Evolutionary conservation across 805 yeast species (phyloP).

Genomic region (Nadsonia fulvescens): DNA sequence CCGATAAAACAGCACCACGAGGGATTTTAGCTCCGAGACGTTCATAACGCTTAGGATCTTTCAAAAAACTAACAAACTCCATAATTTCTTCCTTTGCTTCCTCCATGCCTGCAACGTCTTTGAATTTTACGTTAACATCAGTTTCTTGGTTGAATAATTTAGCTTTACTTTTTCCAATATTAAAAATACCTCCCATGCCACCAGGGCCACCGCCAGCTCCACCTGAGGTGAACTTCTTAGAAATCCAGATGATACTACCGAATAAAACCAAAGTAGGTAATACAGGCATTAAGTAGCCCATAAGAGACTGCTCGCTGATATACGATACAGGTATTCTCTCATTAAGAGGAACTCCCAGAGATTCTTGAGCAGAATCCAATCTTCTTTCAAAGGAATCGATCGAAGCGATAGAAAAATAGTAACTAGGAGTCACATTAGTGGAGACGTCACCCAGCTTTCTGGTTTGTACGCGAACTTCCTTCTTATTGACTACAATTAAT

Average conservation of each 20-base stretch:
- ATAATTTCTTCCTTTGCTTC: conserved; percentile 89
- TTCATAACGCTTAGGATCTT: conserved; percentile 71
- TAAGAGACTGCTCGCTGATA: conserved; percentile 45
- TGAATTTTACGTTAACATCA: conserved; percentile 64
- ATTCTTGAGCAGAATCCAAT: conserved; percentile 53
- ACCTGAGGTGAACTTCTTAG: conserved; percentile 28
- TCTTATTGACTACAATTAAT: conserved; percentile 55
- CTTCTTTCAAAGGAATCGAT: conserved; percentile 74
- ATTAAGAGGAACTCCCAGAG: conserved; percentile 42
- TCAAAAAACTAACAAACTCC: conserved; percentile 85
- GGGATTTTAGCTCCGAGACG: conserved; percentile 86
- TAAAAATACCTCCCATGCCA: conserved; percentile 51
- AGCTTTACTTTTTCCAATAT: conserved; percentile 63
- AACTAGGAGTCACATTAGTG: conserved; percentile 22
- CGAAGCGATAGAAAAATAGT: conserved; percentile 74
- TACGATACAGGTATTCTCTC: conserved; percentile 68
- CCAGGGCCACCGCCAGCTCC: conserved; percentile 31
- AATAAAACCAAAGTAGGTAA: conserved; percentile 66
- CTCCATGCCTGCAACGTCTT: conserved; percentile 88
- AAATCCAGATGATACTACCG: conserved; percentile 57
- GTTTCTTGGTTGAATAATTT: conserved; percentile 69
- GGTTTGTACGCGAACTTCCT: conserved; percentile 28
- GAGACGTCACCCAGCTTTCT: conserved; percentile 31
- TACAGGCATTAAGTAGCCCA: conserved; percentile 48
- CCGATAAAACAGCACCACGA: conserved; percentile 83